Conservation (phyloP, 805 yeast species). For the Ogataea glucozyma region DNA sequence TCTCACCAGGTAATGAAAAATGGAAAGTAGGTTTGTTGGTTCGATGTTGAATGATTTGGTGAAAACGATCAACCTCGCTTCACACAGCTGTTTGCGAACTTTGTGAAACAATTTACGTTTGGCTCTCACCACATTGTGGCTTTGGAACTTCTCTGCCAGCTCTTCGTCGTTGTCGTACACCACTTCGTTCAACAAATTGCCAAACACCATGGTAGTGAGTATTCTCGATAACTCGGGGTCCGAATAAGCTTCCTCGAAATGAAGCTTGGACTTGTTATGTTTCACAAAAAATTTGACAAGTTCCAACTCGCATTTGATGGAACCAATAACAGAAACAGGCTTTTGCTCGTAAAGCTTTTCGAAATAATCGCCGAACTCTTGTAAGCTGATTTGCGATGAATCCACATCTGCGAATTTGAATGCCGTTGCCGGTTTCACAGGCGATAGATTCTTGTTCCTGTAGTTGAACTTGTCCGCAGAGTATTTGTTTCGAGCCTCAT, state of each 20-base stretch:
- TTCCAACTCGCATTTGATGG: slow-evolving; percentile 15
- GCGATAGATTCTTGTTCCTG: slow-evolving; percentile 1
- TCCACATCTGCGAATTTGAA: slow-evolving; percentile 1
- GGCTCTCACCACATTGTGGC: slow-evolving; percentile 7
- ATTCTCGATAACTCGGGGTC: slow-evolving; percentile 15
- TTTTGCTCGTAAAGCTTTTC: not conserved
- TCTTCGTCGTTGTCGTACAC: slow-evolving; percentile 14
- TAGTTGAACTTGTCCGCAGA: slow-evolving; percentile 1
- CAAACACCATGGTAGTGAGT: slow-evolving; percentile 19
- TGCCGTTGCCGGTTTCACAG: not conserved
- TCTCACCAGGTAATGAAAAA: slow-evolving; percentile 13
- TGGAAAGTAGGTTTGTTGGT: slow-evolving; percentile 13
- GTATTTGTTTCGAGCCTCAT: not conserved
- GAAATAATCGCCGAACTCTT: not conserved
- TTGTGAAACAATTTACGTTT: slow-evolving; percentile 30
- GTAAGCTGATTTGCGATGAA: not conserved
- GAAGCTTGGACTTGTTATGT: slow-evolving; percentile 16
- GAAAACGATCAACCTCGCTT: slow-evolving; percentile 23
- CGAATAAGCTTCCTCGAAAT: slow-evolving; percentile 18
- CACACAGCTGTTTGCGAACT: slow-evolving; percentile 27
- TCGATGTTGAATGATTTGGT: slow-evolving; percentile 27
- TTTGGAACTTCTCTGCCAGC: slow-evolving; percentile 15
- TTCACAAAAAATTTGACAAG: slow-evolving; percentile 27
- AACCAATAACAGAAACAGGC: slow-evolving; percentile 6
- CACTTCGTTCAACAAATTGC: slow-evolving; percentile 17